These are phyloP conservation scores for Alternaria consortialis DNA, from an alignment of 2,329 filamentous ascomycete genomes.

Conservation along the genomic window DNA sequence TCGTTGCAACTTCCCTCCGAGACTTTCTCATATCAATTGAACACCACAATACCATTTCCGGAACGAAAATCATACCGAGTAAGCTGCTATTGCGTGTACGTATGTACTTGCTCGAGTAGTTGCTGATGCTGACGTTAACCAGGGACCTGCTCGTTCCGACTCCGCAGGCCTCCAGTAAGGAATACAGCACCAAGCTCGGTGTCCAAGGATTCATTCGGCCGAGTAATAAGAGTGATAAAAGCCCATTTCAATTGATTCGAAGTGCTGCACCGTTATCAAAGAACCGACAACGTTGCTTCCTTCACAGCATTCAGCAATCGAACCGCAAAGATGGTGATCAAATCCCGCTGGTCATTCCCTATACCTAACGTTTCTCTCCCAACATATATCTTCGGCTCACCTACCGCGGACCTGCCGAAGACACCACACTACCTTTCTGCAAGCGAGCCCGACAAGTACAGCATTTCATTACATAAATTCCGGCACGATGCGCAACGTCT, in stretches of 20 bases:
- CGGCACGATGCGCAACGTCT: constrained; percentile 77
- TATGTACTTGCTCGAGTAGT: neutral
- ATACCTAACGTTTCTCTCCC: constrained; percentile 58
- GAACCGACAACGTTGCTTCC: neutral
- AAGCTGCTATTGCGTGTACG: neutral
- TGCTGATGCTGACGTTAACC: neutral
- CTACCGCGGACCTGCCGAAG: constrained; percentile 56
- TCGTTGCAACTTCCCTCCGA: neutral
- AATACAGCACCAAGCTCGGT: neutral
- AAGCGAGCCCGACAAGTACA: constrained; percentile 71
- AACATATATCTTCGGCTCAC: constrained; percentile 61
- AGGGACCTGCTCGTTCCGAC: neutral
- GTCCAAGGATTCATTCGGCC: neutral
- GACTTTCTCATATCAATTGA: neutral
- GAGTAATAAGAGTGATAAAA: neutral
- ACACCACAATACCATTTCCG: neutral
- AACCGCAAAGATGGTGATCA: constrained; percentile 58
- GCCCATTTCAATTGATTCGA: neutral
- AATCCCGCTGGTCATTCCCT: constrained; percentile 59
- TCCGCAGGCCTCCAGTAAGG: neutral
- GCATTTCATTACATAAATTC: constrained; percentile 70
- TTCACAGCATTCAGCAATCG: neutral
- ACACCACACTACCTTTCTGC: constrained; percentile 69
- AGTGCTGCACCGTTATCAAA: neutral
- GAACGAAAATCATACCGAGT: neutral